phyloP scores from a whole-genome alignment of 495 filamentous ascomycete species.

The Penicillium nucicola region DNA sequence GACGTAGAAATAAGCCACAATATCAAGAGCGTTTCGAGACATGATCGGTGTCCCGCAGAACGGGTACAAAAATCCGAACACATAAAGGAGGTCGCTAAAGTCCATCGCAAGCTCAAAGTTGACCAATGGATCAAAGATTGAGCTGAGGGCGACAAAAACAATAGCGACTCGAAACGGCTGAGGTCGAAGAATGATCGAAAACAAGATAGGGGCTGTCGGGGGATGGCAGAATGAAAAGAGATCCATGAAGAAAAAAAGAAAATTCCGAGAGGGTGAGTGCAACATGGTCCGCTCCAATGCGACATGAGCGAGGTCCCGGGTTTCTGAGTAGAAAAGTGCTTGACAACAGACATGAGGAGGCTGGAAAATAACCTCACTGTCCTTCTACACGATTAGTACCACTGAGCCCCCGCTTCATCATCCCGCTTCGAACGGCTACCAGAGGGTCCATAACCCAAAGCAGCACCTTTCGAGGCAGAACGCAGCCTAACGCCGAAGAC shows the following conservation, averaged over 20 bases:
- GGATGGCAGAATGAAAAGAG: conserved; percentile 38
- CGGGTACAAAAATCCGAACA: conserved; percentile 20
- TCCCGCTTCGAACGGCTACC: conserved; percentile 76
- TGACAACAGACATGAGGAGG: conserved; percentile 24
- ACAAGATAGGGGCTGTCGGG: conserved; percentile 34
- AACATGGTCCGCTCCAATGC: conserved; percentile 31
- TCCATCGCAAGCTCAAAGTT: conserved; percentile 9
- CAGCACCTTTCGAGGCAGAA: conserved; percentile 86
- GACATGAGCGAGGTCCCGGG: conserved; percentile 30
- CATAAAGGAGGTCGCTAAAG: conserved; percentile 11
- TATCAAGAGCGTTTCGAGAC: conserved; percentile 34
- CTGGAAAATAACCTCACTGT: conserved; percentile 22
- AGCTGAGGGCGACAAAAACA: conserved; percentile 15
- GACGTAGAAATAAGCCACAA: conserved; percentile 39
- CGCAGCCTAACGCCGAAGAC: conserved; percentile 92
- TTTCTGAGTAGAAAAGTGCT: conserved; percentile 26
- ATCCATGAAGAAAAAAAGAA: conserved; percentile 32
- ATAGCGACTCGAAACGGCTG: conserved; percentile 34
- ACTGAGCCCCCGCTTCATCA: conserved; percentile 56
- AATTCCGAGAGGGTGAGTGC: conserved; percentile 41
- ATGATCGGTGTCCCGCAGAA: conserved; percentile 18
- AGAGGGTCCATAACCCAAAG: conserved; percentile 63
- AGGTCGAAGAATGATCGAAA: conserved; percentile 38
- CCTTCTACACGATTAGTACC: conserved; percentile 54
- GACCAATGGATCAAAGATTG: background rate